Conservation (phyloP, 192 early-diverging fungal genomes). For the Gaertneriomyces semiglobifer region DNA sequence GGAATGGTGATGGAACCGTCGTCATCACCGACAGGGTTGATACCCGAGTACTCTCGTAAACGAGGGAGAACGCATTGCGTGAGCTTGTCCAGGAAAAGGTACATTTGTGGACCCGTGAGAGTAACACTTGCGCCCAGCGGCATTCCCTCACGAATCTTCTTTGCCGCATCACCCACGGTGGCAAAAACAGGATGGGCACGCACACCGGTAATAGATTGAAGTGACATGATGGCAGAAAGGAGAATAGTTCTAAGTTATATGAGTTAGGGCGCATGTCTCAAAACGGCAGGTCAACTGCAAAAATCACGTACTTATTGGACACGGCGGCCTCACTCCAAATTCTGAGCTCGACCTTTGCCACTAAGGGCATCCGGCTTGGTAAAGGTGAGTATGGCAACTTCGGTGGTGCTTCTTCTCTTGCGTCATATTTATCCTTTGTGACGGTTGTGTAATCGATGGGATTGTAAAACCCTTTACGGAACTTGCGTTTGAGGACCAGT, state of each 20-base stretch:
- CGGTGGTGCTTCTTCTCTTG: constrained; percentile 34
- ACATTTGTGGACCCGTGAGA: constrained; percentile 82
- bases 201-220: constrained; percentile 82
- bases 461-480: constrained; percentile 33
- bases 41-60: constrained; percentile 84
- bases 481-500: constrained; percentile 23
- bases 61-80: constrained; percentile 92
- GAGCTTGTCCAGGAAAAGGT: constrained; percentile 90
- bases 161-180: constrained; percentile 69
- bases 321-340: constrained; percentile 85
- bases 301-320: constrained; percentile 72
- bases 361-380: constrained; percentile 60
- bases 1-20: constrained; percentile 77
- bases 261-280: not conserved
- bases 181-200: constrained; percentile 79
- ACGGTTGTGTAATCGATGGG: constrained; percentile 56
- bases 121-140: constrained; percentile 81
- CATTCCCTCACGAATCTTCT: constrained; percentile 90
- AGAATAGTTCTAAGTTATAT: constrained; percentile 47
- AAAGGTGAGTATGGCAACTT: constrained; percentile 52
- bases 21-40: constrained; percentile 69
- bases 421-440: constrained; percentile 26
- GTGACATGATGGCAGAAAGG: constrained; percentile 83
- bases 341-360: constrained; percentile 75
- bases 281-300: not conserved